Evolutionary conservation across 75 land plant species (phyloP), one percentile per base, ranked within the genome.

Genomic region (Picea glauca): DNA sequence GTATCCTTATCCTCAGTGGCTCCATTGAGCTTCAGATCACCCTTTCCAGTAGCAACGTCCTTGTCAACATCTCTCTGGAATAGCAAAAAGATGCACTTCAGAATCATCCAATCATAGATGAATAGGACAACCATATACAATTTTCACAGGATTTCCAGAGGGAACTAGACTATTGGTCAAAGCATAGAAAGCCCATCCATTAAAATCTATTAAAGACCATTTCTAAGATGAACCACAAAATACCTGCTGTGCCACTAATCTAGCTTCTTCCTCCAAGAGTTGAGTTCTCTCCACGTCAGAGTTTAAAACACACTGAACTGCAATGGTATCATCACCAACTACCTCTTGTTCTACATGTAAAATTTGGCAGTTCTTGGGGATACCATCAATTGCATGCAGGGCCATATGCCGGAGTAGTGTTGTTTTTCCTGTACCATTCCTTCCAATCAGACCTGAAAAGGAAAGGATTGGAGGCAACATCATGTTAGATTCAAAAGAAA

Each of bases 261-360:
- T 81, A 62, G 90, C 91, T 87, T 98, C 99, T 83, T 98, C 99
- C 80, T 88, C 93, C 89, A 98, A 72, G 78, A 98, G 93, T 64
- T 84, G 84, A 59, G 83, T 88, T 75, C 99, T 88, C 67, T 98
- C 99, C 72, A 95, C 60, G 72, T 98, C 99, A 70, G 98, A 32
- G 78, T 90, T 91, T 59, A 98, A 87, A 70, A 98, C 96, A 88
- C 99, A 98, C 70, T 95, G 91, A 82, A 98, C 84, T 5, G 98
- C 96, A 14, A 94, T 79, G 68, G 85, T 98, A 58, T 87, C 88
- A 84, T 95, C 98, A 60, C 98, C 99, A 40, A 86, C 98, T 30
- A 98, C 99, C 84, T 98, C 99, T 83, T 98, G 99, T 80, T 98
- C 99, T 56, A 98, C 99, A 83, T 98, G 99, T 81, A 98, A 87